phyloP scores from a whole-genome alignment of 2,329 filamentous ascomycete genomes.

The Drechslerella coelobrocha region DNA sequence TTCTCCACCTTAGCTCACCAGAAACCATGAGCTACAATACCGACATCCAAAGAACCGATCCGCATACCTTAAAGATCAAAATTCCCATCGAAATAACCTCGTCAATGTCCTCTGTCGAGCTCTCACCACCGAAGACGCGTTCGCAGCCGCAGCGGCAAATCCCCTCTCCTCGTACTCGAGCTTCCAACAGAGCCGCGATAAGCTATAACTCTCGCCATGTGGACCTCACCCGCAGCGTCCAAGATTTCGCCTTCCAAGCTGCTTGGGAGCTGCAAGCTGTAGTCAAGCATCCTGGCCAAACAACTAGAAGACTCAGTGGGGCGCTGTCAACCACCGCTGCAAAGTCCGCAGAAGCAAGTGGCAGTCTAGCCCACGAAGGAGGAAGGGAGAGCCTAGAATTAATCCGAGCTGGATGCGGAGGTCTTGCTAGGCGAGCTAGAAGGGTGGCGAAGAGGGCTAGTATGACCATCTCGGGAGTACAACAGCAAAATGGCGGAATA shows the following conservation, averaged over 20 bases:
- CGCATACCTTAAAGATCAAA: not conserved
- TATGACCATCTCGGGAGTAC: not conserved
- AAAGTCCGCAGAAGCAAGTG: conserved; percentile 2
- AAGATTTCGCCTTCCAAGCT: conserved; percentile 27
- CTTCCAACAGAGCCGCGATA: conserved; percentile 9
- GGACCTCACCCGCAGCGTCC: conserved; percentile 4
- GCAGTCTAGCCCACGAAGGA: conserved; percentile 1
- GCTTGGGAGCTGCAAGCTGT: conserved; percentile 28
- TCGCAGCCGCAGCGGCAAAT: too few relatives aligned
- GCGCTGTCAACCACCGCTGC: not conserved
- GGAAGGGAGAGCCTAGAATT: not conserved
- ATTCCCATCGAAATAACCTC: not conserved
- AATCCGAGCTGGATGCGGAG: not conserved
- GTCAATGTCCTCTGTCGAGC: conserved; percentile 18
- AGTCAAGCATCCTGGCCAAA: conserved; percentile 14
- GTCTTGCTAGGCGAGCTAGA: not conserved
- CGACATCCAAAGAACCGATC: not conserved
- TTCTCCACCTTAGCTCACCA: too few relatives aligned
- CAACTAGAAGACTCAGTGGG: conserved; percentile 11
- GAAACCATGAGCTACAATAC: not conserved
- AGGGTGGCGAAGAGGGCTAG: conserved; percentile 9
- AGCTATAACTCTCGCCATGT: conserved; percentile 11
- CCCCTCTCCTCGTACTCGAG: conserved; percentile 14
- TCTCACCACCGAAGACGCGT: conserved; percentile 10
- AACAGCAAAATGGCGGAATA: conserved; percentile 18